Conservation (phyloP, 805 yeast species). For the Schwanniomyces yamadae region DNA sequence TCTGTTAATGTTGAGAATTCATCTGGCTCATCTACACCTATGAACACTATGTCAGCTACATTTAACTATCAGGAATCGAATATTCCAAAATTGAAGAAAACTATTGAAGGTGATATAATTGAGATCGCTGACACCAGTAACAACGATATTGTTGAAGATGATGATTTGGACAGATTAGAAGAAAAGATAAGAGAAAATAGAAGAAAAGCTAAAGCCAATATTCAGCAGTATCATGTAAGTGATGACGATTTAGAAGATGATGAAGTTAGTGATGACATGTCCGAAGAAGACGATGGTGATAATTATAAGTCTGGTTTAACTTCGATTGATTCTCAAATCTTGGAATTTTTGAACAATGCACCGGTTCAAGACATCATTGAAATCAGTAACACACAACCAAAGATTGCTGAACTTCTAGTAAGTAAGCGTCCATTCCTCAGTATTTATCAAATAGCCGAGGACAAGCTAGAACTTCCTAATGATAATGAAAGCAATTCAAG, state of each 20-base stretch:
- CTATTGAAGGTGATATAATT: conserved; percentile 8
- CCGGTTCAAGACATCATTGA: conserved; percentile 75
- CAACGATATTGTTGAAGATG: conserved; percentile 19
- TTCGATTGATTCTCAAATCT: conserved; percentile 61
- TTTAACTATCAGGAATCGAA: conserved; percentile 8
- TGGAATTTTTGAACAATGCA: conserved; percentile 78
- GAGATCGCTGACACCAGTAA: conserved; percentile 12
- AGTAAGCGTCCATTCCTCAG: conserved; percentile 66
- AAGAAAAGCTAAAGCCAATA: conserved; percentile 17
- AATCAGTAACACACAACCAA: conserved; percentile 68
- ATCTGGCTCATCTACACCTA: conserved; percentile 6
- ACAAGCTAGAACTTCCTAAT: conserved; percentile 45
- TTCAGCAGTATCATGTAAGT: conserved; percentile 22
- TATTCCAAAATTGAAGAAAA: conserved; percentile 9
- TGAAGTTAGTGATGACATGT: conserved; percentile 48
- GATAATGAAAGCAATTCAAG: conserved; percentile 22
- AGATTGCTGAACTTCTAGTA: conserved; percentile 63
- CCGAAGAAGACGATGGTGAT: conserved; percentile 43
- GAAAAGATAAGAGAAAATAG: conserved; percentile 36
- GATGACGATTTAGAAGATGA: conserved; percentile 43
- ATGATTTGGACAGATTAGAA: conserved; percentile 41
- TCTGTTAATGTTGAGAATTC: conserved; percentile 14
- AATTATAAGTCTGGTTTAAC: conserved; percentile 37
- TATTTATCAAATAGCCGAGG: conserved; percentile 57
- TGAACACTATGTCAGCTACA: conserved; percentile 9